phyloP scores from a whole-genome alignment of 345 rosid species.

The Pugionium dolabratum region DNA sequence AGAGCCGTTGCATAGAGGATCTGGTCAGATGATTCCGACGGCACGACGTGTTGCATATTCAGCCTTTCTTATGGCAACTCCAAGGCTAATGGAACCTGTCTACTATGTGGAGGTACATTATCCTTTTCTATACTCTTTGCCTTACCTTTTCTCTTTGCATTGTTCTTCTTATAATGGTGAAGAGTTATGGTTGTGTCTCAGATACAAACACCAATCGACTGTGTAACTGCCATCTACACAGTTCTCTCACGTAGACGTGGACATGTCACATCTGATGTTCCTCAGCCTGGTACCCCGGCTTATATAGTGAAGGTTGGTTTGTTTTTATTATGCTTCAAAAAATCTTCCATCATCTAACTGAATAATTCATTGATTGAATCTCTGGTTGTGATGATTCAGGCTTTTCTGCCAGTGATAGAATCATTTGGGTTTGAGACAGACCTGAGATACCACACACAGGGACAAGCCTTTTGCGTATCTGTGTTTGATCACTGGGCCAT shows the following conservation, averaged over 20 bases:
- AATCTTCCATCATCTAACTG: conserved; percentile 5
- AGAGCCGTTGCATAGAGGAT: conserved; percentile 88
- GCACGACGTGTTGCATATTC: conserved; percentile 93
- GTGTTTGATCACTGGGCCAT: conserved; percentile 93
- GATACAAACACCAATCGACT: conserved; percentile 98
- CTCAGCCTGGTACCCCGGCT: conserved; percentile 97
- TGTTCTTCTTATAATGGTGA: not conserved
- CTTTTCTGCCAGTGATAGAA: conserved; percentile 84
- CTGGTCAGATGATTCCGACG: conserved; percentile 98
- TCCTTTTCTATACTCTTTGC: conserved; percentile 12
- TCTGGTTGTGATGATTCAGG: conserved; percentile 46
- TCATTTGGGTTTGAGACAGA: conserved; percentile 95
- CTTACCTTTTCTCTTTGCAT: not conserved
- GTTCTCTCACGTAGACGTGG: conserved; percentile 96
- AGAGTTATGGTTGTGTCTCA: conserved; percentile 41
- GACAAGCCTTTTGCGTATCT: conserved; percentile 80
- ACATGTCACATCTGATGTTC: conserved; percentile 94
- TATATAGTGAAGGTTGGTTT: conserved; percentile 82
- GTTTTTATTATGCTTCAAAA: not conserved
- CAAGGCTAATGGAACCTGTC: conserved; percentile 98
- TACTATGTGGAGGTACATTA: conserved; percentile 85
- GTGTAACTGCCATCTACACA: conserved; percentile 92
- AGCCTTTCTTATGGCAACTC: conserved; percentile 94
- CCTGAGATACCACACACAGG: conserved; percentile 85
- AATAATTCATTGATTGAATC: not conserved